phyloP scores from a whole-genome alignment of 176 grass and related monocot species.

The Raddia distichophylla region DNA sequence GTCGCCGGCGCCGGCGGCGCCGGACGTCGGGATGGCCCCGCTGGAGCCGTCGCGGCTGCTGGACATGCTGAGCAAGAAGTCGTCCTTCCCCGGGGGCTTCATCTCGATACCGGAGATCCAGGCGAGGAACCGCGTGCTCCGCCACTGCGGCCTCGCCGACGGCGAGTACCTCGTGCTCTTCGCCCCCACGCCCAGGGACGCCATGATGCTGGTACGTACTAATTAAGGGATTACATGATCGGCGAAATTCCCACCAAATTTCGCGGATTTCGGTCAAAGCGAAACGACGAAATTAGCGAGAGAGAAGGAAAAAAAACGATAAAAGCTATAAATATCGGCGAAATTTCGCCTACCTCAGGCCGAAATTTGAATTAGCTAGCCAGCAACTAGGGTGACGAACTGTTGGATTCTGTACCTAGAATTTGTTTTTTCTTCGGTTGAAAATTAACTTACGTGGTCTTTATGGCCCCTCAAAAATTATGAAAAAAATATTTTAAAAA shows the following conservation, averaged over 20 bases:
- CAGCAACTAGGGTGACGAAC: no score
- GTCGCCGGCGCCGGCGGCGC: constrained; percentile 10
- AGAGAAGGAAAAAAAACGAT: no score
- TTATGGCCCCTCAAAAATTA: no score
- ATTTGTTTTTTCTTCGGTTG: background rate
- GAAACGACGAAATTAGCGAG: no score
- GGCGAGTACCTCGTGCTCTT: constrained; percentile 75
- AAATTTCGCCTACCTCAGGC: no score
- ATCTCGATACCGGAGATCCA: constrained; percentile 78
- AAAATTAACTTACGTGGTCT: background rate
- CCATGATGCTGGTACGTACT: constrained; percentile 55
- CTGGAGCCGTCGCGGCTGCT: constrained; percentile 67
- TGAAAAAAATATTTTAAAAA: no score
- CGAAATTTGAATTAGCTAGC: no score
- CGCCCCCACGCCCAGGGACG: constrained; percentile 50
- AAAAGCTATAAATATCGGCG: no score
- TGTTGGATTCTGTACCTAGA: no score
- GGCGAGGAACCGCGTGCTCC: constrained; percentile 60
- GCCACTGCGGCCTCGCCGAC: constrained; percentile 61
- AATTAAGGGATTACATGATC: no score
- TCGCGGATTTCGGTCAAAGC: no score
- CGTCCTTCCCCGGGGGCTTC: constrained; percentile 67
- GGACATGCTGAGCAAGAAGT: constrained; percentile 66
- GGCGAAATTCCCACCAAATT: no score
- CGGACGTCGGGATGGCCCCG: constrained; percentile 43